Base-by-base conservation (phyloP, 306 rosid species). In the Corylus americana region DNA sequence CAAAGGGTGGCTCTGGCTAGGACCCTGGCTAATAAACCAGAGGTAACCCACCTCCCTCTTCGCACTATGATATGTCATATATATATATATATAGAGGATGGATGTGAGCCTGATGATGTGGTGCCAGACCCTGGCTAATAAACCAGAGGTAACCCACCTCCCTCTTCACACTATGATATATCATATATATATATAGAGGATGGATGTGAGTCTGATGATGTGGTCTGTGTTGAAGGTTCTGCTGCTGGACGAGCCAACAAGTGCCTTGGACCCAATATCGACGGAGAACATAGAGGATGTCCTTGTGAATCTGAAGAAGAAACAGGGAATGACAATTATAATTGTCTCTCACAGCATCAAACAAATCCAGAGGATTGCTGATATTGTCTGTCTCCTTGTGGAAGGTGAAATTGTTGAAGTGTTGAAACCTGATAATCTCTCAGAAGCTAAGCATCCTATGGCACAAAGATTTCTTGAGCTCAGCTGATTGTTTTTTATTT, bases 1-100 rank as follows among this genome's bases (percentile, higher is more conserved):
- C 97, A 95, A 73, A 88, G 98, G 55, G 98, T 95, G 4, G 98
- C 98, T 22, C 98, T 95, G 67, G 98, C 98, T 71, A 89, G 98
- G 61, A 92, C 98, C 14, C 66, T 95, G 42, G 97, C 98, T 29
- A 95, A 92, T 82, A 82, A 91, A 8, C 98, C 97, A 0, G 97
- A 92, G 94, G 98, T 93, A 82, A 83, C 45, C 45, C 45, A 42
- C 45, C 45, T 42, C 45, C 22, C 22, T 22, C 22, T 42, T 42
- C 5, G 3, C 5, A 6, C 6, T 7, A 42, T 6, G 0, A 42
- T 42, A 42, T 37, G 3, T 37, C 22, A 37, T 37, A 3, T 37
- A 42, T 31, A 31, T 31, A 31, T 31, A 31, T 31, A 31, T 31
- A 1, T 1, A 31, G 35, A 29, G 31, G 31, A 29, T 31, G 35